Conservation (phyloP, 352 stramenopile genomes). For the Peronospora belbahrii region DNA sequence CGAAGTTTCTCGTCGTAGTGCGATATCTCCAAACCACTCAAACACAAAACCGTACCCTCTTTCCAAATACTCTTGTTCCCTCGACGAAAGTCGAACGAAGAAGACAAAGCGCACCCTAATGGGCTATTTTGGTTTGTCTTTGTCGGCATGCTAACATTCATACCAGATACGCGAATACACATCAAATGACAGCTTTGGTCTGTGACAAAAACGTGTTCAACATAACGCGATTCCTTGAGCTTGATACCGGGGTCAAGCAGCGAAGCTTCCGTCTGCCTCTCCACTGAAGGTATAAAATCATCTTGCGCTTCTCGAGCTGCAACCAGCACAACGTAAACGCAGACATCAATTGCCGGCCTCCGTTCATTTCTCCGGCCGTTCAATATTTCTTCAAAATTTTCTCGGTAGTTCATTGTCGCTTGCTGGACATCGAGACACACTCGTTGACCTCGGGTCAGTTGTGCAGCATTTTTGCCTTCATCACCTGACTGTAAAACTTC, state of each 20-base stretch:
- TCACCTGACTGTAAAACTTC: neutral
- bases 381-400: constrained; percentile 20
- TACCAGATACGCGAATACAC: constrained; percentile 41
- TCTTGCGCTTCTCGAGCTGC: constrained; percentile 25
- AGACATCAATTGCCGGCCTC: constrained; percentile 36
- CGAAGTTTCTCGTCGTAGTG: constrained; percentile 52
- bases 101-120: constrained; percentile 10
- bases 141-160: constrained; percentile 20
- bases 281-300: constrained; percentile 8
- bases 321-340: constrained; percentile 40
- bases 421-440: constrained; percentile 22
- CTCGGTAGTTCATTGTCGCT: constrained; percentile 20
- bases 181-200: constrained; percentile 42
- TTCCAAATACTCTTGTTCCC: constrained; percentile 44
- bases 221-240: constrained; percentile 24
- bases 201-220: constrained; percentile 53
- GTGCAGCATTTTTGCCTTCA: constrained; percentile 1
- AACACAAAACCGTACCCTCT: constrained; percentile 43
- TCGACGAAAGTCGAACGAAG: constrained; percentile 36
- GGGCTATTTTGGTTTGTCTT: constrained; percentile 9
- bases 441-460: neutral
- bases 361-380: constrained; percentile 19
- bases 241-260: constrained; percentile 23
- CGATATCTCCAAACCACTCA: constrained; percentile 52
- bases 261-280: constrained; percentile 16